These are phyloP conservation scores for Coemansia sp. DNA, from an alignment of 192 early-diverging fungal genomes.

Conservation along the genomic window DNA sequence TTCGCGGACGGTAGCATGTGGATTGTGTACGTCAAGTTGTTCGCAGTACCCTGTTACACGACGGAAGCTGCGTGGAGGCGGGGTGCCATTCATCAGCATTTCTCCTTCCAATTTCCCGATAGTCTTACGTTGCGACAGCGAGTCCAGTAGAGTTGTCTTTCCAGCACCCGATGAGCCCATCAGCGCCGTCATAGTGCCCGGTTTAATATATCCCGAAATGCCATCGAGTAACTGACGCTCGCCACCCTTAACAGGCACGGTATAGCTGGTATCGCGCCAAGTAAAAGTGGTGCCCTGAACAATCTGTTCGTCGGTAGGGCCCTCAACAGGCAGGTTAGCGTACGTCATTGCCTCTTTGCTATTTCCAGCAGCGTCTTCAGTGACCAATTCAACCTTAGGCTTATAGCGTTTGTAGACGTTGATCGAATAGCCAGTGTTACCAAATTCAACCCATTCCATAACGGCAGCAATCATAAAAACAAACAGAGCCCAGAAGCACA, in stretches of 20 bases:
- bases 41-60: constrained; percentile 80
- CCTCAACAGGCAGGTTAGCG: constrained; percentile 10
- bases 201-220: constrained; percentile 70
- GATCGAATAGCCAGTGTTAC: constrained; percentile 55
- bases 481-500: constrained; percentile 45
- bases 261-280: constrained; percentile 65
- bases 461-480: constrained; percentile 35
- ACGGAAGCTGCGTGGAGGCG: constrained; percentile 59
- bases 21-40: constrained; percentile 79
- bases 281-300: constrained; percentile 59
- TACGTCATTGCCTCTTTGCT: constrained; percentile 17
- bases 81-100: constrained; percentile 67
- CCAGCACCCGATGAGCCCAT: constrained; percentile 72
- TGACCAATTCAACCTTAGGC: constrained; percentile 21
- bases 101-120: constrained; percentile 61
- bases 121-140: constrained; percentile 77
- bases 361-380: constrained; percentile 11
- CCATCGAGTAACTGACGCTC: constrained; percentile 59
- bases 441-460: constrained; percentile 66
- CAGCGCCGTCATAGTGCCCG: constrained; percentile 78
- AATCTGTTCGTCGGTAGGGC: constrained; percentile 50
- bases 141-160: constrained; percentile 77
- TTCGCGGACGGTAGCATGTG: constrained; percentile 70
- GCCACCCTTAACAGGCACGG: constrained; percentile 56
- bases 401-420: constrained; percentile 55